These are phyloP conservation scores for Senna siamea DNA, from an alignment of 306 rosid species.

Conservation along the genomic window DNA sequence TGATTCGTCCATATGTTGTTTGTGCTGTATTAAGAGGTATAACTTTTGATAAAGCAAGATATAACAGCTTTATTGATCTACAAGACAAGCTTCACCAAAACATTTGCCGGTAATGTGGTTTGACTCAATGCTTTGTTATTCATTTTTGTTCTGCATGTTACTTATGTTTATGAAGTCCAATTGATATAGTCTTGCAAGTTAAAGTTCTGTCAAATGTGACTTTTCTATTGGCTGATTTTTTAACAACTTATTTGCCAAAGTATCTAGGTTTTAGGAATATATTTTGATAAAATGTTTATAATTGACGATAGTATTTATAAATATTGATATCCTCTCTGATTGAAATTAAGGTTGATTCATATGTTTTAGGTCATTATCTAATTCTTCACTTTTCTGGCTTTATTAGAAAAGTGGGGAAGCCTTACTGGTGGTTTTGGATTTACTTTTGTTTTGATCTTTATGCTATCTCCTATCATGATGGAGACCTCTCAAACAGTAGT, in stretches of 20 bases:
- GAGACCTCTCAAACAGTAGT: not conserved
- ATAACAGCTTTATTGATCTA: conserved; percentile 91
- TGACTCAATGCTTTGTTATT: not conserved
- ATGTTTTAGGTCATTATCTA: not conserved
- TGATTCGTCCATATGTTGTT: conserved; percentile 73
- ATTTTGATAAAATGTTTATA: too few species aligned
- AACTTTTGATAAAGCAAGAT: conserved; percentile 71
- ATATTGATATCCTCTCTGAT: not conserved
- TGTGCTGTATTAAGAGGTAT: conserved; percentile 89
- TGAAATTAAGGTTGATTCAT: not conserved
- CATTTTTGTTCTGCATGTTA: conserved; percentile 9
- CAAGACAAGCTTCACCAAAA: conserved; percentile 98
- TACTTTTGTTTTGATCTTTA: not conserved
- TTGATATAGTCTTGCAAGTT: not conserved
- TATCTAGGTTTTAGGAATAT: not conserved
- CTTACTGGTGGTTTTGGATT: not conserved
- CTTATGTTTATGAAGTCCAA: conserved; percentile 24
- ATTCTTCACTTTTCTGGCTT: not conserved
- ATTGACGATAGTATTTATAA: not conserved
- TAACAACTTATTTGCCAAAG: not conserved
- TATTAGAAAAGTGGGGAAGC: not conserved
- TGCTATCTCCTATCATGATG: not conserved
- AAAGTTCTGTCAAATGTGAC: conserved; percentile 9
- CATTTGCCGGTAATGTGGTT: conserved; percentile 79
- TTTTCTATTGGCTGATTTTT: not conserved